These are phyloP conservation scores for Chrysochromulina tobinii DNA, from an alignment of 78 protist genomes.

Conservation along the genomic window DNA sequence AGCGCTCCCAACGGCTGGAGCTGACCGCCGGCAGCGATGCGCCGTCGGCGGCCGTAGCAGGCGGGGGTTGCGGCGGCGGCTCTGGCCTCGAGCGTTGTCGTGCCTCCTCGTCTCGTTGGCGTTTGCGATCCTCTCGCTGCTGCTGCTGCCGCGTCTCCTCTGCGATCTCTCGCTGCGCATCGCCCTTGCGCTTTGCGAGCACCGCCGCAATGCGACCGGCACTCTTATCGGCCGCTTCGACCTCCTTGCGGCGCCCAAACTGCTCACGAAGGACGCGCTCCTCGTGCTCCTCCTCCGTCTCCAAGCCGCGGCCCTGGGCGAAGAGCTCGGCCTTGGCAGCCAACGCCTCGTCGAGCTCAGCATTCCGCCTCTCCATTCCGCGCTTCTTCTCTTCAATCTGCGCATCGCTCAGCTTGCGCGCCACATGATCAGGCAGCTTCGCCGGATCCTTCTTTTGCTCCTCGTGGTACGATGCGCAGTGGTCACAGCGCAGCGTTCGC, in stretches of 20 bases:
- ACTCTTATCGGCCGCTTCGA: not conserved
- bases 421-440: not conserved
- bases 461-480: not conserved
- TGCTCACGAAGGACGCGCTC: not conserved
- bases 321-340: not conserved
- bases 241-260: not conserved
- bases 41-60: no score
- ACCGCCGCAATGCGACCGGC: not conserved
- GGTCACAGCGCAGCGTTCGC: constrained; percentile 23
- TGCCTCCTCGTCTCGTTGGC: not conserved
- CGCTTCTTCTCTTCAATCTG: not conserved
- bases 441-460: not conserved
- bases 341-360: not conserved
- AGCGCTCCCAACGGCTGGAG: no score
- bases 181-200: not conserved
- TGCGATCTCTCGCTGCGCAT: not conserved
- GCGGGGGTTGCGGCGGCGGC: no score
- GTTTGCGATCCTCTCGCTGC: not conserved
- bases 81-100: no score
- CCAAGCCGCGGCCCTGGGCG: not conserved
- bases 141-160: not conserved
- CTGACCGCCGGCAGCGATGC: no score
- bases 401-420: not conserved
- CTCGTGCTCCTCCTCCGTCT: not conserved
- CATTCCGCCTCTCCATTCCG: not conserved